Conservation (phyloP, 495 filamentous ascomycete species). For the Penicillium fimorum region DNA sequence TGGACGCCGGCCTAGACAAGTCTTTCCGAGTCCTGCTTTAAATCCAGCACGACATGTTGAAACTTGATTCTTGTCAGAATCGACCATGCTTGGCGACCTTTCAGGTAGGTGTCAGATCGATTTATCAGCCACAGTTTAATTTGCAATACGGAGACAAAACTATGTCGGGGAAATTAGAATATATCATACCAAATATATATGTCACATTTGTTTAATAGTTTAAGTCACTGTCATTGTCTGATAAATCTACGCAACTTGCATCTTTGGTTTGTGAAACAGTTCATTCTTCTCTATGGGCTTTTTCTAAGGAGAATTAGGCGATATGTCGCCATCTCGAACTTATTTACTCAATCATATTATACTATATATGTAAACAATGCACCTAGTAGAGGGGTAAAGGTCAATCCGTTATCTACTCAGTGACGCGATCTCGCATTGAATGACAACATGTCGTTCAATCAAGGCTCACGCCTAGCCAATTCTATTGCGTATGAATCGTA, state of each 20-base stretch:
- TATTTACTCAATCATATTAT: not conserved
- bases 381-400: not conserved
- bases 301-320: too few species aligned
- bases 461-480: not conserved
- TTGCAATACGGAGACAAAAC: not conserved
- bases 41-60: not conserved
- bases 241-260: too few species aligned
- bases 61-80: not conserved
- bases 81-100: not conserved
- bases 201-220: too few species aligned
- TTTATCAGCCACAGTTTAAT: not conserved
- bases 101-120: not conserved
- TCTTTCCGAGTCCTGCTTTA: conserved; percentile 15
- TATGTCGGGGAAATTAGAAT: too few species aligned
- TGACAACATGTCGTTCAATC: not conserved
- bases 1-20: conserved; percentile 32
- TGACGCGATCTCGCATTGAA: conserved; percentile 1
- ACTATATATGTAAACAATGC: too few species aligned
- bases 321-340: too few species aligned
- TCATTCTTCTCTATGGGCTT: too few species aligned
- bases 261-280: too few species aligned
- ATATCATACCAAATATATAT: too few species aligned
- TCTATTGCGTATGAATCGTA: too few species aligned
- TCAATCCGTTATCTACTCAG: too few species aligned
- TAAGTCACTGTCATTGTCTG: too few species aligned